Evolutionary conservation across 2,329 filamentous ascomycete species (phyloP).

Genomic region (Berkeleyomyces rouxiae): DNA sequence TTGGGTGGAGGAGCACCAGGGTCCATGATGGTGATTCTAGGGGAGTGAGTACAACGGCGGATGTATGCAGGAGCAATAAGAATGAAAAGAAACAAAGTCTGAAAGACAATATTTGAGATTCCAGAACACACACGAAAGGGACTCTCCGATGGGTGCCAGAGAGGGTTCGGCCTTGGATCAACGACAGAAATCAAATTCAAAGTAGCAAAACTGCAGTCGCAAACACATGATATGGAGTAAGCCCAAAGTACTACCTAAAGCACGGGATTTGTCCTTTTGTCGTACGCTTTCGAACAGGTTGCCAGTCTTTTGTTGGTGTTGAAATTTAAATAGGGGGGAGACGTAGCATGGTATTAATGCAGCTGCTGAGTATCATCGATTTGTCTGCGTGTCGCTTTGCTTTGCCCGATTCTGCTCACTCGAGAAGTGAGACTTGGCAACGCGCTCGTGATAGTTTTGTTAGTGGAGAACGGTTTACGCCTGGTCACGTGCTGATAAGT

Average conservation of each 20-base stretch:
- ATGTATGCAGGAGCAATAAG: neutral
- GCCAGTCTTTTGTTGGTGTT: too few relatives aligned
- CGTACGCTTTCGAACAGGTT: neutral
- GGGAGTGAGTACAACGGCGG: neutral
- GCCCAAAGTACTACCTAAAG: neutral
- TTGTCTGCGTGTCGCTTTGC: too few relatives aligned
- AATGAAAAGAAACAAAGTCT: neutral
- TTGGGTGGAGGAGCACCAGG: conserved; percentile 13
- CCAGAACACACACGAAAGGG: neutral
- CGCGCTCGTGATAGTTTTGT: neutral
- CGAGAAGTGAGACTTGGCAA: neutral
- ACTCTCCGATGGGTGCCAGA: neutral
- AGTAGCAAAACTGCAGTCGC: neutral
- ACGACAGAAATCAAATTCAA: neutral
- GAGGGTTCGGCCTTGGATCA: neutral
- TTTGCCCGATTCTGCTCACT: too few relatives aligned
- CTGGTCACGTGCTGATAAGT: conserved; percentile 4
- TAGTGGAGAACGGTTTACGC: neutral
- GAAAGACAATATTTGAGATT: neutral
- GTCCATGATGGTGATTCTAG: neutral
- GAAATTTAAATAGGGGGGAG: too few relatives aligned
- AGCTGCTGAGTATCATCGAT: too few relatives aligned
- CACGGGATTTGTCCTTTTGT: neutral
- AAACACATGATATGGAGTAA: neutral
- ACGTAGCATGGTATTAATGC: too few relatives aligned